phyloP scores from a whole-genome alignment of 345 rosid species.

The Reutealis trisperma region DNA sequence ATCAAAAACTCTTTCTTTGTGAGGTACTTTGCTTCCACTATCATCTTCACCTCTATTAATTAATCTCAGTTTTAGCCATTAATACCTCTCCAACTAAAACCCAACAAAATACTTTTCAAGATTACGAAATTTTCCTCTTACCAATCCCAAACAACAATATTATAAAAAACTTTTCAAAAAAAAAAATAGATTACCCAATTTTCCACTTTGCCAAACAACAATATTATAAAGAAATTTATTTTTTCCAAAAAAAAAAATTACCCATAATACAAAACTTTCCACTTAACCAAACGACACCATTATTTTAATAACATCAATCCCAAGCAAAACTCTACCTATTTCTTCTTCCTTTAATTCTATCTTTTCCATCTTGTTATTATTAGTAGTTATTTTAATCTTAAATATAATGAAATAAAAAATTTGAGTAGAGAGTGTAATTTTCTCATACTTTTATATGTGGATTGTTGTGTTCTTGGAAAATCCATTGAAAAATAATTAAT shows the following conservation, averaged over 20 bases:
- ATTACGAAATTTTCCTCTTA: background rate
- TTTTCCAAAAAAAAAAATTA: no score
- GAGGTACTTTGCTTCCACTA: background rate
- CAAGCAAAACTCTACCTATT: background rate
- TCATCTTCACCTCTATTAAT: constrained; percentile 28
- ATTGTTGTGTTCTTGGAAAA: no score
- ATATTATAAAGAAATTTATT: no score
- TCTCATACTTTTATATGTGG: no score
- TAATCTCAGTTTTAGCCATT: constrained; percentile 45
- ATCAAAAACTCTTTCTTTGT: constrained; percentile 6
- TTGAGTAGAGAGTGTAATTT: no score
- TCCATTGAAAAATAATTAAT: no score
- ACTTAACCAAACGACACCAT: constrained; percentile 18
- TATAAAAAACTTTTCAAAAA: no score
- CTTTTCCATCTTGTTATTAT: background rate
- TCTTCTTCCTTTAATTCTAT: background rate
- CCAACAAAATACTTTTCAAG: background rate
- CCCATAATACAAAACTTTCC: constrained; percentile 7
- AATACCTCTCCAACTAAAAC: constrained; percentile 41
- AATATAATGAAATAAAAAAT: background rate
- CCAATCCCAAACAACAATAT: no score
- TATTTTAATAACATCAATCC: constrained; percentile 11
- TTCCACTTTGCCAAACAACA: constrained; percentile 30
- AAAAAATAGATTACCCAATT: no score
- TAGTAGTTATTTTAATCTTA: no score